Evolutionary conservation across 441 rosid genomes (phyloP).

Genomic region (Kokia cookei): DNA sequence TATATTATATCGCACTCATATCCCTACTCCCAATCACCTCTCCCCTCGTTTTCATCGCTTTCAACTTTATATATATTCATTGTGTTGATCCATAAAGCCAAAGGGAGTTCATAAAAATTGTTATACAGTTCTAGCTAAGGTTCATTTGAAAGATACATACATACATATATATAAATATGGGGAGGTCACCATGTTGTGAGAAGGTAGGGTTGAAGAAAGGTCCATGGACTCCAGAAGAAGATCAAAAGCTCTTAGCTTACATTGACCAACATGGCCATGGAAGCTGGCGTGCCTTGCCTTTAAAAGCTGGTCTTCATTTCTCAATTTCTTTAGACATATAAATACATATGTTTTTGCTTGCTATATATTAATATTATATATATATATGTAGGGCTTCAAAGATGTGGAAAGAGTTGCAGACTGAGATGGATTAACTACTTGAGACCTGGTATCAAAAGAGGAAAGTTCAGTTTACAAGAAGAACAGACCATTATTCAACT

Average conservation of each 20-base stretch:
- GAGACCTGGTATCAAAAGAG: constrained; percentile 47
- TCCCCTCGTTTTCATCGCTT: not conserved
- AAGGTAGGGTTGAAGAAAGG: constrained; percentile 16
- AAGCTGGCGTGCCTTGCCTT: constrained; percentile 46
- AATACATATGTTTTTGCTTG: too few species aligned
- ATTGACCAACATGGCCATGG: constrained; percentile 38
- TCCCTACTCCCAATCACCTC: not conserved
- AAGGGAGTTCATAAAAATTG: too few species aligned
- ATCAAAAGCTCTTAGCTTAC: constrained; percentile 14
- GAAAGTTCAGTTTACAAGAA: constrained; percentile 33
- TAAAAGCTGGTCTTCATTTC: constrained; percentile 31
- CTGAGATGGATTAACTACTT: constrained; percentile 31
- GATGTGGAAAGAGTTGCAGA: constrained; percentile 52
- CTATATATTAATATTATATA: not conserved
- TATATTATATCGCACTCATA: not conserved
- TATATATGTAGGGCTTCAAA: constrained; percentile 29
- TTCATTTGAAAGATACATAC: too few species aligned
- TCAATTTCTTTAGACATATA: too few species aligned
- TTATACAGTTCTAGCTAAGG: too few species aligned
- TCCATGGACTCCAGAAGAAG: constrained; percentile 17
- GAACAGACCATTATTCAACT: constrained; percentile 51
- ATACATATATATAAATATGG: not conserved
- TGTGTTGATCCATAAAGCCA: too few species aligned
- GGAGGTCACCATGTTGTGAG: constrained; percentile 12
- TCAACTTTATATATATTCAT: not conserved